Percentiles rank a stretch among this genome's conserved stretches.
phyloP scores from a whole-genome alignment of 345 rosid species.

The Noccaea bulbosa region DNA sequence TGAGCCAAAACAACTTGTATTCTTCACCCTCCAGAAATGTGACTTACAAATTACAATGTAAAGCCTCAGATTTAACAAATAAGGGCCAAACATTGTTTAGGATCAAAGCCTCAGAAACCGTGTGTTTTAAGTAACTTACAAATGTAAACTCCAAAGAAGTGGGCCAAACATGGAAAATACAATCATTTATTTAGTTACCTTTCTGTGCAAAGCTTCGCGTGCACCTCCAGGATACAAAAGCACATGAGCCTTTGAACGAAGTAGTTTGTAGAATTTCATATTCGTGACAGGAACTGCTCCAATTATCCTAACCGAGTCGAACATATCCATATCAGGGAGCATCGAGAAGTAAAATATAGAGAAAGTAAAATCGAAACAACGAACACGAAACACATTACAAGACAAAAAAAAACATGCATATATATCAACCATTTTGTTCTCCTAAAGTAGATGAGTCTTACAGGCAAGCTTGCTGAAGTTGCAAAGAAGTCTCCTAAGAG shows the following conservation, averaged over 20 bases:
- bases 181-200: slow-evolving; percentile 49
- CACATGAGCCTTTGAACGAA: slow-evolving; percentile 68
- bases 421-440: neutral
- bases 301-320: slow-evolving; percentile 50
- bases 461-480: slow-evolving; percentile 44
- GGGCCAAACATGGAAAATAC: slow-evolving; percentile 22
- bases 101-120: no score
- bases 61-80: no score
- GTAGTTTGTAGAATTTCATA: slow-evolving; percentile 60
- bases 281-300: slow-evolving; percentile 75
- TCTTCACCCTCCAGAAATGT: slow-evolving; percentile 64
- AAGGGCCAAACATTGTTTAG: no score
- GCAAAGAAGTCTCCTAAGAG: slow-evolving; percentile 40
- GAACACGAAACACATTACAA: no score
- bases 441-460: slow-evolving; percentile 40
- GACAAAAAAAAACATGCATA: slow-evolving; percentile 11
- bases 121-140: no score
- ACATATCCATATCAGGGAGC: slow-evolving; percentile 46
- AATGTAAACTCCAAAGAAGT: no score
- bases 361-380: no score
- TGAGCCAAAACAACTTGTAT: slow-evolving; percentile 73
- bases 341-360: no score
- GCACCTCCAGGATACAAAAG: slow-evolving; percentile 73
- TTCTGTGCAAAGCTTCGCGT: slow-evolving; percentile 75
- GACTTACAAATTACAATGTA: no score